Evolutionary conservation across 1,284 basidiomycete genomes (phyloP).

Genomic region (Fomitopsis betulina): DNA sequence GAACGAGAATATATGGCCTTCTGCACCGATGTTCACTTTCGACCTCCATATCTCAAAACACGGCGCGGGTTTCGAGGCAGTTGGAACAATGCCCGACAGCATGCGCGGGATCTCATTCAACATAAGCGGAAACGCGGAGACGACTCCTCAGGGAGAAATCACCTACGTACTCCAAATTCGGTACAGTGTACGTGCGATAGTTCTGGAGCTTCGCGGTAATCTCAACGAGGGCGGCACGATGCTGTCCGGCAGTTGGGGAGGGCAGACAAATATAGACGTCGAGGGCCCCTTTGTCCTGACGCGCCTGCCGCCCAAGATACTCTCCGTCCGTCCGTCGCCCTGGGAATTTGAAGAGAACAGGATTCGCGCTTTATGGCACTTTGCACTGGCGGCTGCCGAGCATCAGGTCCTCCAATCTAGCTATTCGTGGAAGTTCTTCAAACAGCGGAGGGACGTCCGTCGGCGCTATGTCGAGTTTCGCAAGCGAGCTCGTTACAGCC

Average conservation of each 20-base stretch:
- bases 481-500: not conserved
- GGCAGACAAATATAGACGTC: not conserved
- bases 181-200: not conserved
- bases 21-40: not conserved
- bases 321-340: constrained; percentile 16
- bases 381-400: constrained; percentile 15
- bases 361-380: constrained; percentile 20
- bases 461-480: constrained; percentile 5
- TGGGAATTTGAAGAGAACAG: constrained; percentile 12
- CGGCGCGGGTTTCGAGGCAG: not conserved
- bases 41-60: not conserved
- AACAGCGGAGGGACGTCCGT: constrained; percentile 5
- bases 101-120: not conserved
- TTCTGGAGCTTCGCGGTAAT: not conserved
- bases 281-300: not conserved
- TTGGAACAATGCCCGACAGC: not conserved
- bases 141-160: not conserved
- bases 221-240: not conserved
- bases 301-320: not conserved
- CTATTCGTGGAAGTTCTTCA: constrained; percentile 14
- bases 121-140: not conserved
- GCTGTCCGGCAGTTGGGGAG: not conserved
- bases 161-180: not conserved
- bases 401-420: constrained; percentile 11
- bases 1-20: not conserved